Percentiles rank a stretch among this genome's conserved stretches.
Conservation (phyloP, 192 early-diverging fungal genomes). For the Neocallimastix lanati region DNA sequence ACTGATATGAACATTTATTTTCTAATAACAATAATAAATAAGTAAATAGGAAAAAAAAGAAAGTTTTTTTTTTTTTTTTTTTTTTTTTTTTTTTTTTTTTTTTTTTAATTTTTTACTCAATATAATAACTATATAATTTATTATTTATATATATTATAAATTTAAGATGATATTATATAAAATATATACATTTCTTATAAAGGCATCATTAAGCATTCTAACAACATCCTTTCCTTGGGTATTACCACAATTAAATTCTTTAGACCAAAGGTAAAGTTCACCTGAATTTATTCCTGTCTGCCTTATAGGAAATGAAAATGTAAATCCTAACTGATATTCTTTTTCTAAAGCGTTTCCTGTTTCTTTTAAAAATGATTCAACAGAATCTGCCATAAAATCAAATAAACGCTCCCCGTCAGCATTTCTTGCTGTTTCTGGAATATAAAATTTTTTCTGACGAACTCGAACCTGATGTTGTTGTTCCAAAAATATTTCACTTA, state of each 20-base stretch:
- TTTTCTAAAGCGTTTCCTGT: background rate
- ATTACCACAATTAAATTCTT: background rate
- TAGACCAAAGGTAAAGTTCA: background rate
- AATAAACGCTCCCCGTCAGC: background rate
- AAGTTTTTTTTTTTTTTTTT: no score
- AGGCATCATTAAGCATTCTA: background rate
- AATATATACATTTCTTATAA: background rate
- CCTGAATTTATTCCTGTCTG: background rate
- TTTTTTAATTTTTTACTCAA: no score
- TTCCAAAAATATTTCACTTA: background rate
- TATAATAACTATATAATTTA: no score
- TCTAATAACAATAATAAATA: background rate
- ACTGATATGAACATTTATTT: background rate
- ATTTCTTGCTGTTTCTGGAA: background rate
- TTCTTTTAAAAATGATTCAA: background rate
- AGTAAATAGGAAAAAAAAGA: no score
- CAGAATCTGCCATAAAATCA: background rate
- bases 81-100: no score
- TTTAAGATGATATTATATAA: no score
- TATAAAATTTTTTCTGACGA: background rate
- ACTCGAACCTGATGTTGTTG: background rate
- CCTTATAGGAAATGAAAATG: background rate
- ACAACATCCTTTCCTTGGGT: background rate
- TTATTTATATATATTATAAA: no score
- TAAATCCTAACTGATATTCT: background rate